These are phyloP conservation scores for Tricholomella constricta DNA, from an alignment of 768 basidiomycete species.

Conservation along the genomic window DNA sequence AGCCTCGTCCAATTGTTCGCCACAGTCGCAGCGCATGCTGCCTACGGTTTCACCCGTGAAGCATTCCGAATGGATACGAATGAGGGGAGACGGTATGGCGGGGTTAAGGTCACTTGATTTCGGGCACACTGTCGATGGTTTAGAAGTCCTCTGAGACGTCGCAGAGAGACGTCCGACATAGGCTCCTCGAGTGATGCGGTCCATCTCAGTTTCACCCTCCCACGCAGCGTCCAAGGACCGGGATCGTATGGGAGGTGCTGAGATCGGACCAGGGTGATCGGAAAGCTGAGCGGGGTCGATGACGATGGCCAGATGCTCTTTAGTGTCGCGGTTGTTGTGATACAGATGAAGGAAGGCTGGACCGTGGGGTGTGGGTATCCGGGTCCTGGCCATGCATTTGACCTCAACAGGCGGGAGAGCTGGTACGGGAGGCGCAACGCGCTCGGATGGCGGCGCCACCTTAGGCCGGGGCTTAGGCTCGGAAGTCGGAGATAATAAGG, in stretches of 20 bases:
- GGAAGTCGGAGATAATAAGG: constrained; percentile 26
- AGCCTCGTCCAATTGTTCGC: constrained; percentile 98
- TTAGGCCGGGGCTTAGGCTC: constrained; percentile 30
- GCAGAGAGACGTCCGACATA: constrained; percentile 84
- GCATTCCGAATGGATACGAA: constrained; percentile 97
- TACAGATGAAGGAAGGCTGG: constrained; percentile 93
- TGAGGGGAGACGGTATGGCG: constrained; percentile 70
- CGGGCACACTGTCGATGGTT: constrained; percentile 29
- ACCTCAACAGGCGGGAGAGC: constrained; percentile 55
- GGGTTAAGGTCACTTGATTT: constrained; percentile 21
- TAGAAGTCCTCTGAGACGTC: constrained; percentile 47
- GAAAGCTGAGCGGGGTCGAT: constrained; percentile 86
- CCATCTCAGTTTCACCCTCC: constrained; percentile 90
- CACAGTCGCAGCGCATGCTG: constrained; percentile 98
- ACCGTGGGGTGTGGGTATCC: constrained; percentile 95
- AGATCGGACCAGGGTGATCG: constrained; percentile 36
- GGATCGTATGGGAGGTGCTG: constrained; percentile 75
- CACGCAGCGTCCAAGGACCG: constrained; percentile 80
- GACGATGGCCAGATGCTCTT: constrained; percentile 96
- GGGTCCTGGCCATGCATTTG: constrained; percentile 94
- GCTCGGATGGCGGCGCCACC: constrained; percentile 20
- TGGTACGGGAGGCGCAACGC: constrained; percentile 18
- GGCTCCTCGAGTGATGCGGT: constrained; percentile 90
- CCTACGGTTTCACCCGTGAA: constrained; percentile 98
- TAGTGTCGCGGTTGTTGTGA: constrained; percentile 88